These are phyloP conservation scores for Geoglossum cookeanum DNA, from an alignment of 2,329 filamentous ascomycete species.

Conservation along the genomic window DNA sequence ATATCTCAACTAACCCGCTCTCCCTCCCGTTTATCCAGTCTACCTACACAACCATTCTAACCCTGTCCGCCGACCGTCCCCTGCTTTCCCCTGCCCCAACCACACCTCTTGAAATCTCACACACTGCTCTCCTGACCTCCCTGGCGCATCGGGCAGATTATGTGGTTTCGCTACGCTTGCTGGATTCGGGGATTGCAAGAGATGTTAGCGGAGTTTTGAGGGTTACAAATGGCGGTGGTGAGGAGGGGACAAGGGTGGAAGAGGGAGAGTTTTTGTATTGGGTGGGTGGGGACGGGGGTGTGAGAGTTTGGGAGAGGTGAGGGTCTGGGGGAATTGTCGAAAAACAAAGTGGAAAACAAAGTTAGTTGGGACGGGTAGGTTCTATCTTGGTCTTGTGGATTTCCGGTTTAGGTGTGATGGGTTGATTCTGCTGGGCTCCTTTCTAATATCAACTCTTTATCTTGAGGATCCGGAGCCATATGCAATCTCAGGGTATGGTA, in stretches of 20 bases:
- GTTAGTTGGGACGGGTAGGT: no score
- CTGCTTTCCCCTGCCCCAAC: conserved; percentile 37
- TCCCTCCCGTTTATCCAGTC: conserved; percentile 22
- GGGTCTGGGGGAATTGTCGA: not conserved
- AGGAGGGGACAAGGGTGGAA: conserved; percentile 13
- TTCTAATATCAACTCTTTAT: no score
- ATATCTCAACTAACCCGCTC: not conserved
- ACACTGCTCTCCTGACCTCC: conserved; percentile 50
- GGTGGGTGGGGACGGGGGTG: conserved; percentile 58
- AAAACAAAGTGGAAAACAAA: not conserved
- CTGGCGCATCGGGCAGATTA: conserved; percentile 57
- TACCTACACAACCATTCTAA: conserved; percentile 46
- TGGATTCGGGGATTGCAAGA: conserved; percentile 76
- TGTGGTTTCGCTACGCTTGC: conserved; percentile 49
- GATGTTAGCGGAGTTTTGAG: conserved; percentile 82
- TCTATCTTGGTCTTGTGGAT: no score
- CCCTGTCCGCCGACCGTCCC: conserved; percentile 53
- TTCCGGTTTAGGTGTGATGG: no score
- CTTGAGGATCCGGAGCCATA: no score
- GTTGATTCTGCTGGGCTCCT: no score
- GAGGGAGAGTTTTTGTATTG: conserved; percentile 66
- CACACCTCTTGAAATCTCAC: conserved; percentile 49
- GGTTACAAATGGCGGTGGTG: conserved; percentile 24
- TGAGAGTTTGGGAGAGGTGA: conserved; percentile 71
- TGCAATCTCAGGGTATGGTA: no score